Conservation (phyloP, 225 moss, liverwort and hornwort genomes). For the Neckera pumila region DNA sequence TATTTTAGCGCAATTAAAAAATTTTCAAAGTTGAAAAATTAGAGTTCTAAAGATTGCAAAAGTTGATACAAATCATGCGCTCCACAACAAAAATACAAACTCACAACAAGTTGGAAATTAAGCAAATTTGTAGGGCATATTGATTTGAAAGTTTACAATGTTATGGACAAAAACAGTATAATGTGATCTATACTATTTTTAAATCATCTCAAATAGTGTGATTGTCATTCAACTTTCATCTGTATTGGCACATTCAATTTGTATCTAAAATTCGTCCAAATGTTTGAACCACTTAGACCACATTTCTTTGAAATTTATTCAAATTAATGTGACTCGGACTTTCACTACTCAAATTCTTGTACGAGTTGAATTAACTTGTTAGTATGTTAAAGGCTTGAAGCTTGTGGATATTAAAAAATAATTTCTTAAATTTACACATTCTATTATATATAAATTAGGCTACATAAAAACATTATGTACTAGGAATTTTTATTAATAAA, state of each 20-base stretch:
- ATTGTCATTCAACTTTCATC: not conserved
- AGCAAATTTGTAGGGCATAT: not conserved
- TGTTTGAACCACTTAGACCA: not conserved
- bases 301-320: not conserved
- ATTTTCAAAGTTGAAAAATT: not conserved
- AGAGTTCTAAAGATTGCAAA: not conserved
- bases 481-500: too few relatives aligned
- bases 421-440: too few relatives aligned
- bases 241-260: not conserved
- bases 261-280: not conserved
- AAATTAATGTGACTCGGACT: fast-evolving
- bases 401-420: not conserved
- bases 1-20: not conserved
- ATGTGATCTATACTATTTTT: not conserved
- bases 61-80: not conserved
- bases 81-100: not conserved
- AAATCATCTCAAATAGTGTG: not conserved
- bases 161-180: not conserved
- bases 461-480: too few relatives aligned
- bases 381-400: not conserved
- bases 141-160: not conserved
- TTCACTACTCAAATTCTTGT: not conserved
- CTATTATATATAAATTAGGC: too few relatives aligned
- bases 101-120: too few relatives aligned
- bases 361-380: not conserved